Evolutionary conservation across 768 basidiomycete species (phyloP).

Genomic region (Boletus barrowsii): DNA sequence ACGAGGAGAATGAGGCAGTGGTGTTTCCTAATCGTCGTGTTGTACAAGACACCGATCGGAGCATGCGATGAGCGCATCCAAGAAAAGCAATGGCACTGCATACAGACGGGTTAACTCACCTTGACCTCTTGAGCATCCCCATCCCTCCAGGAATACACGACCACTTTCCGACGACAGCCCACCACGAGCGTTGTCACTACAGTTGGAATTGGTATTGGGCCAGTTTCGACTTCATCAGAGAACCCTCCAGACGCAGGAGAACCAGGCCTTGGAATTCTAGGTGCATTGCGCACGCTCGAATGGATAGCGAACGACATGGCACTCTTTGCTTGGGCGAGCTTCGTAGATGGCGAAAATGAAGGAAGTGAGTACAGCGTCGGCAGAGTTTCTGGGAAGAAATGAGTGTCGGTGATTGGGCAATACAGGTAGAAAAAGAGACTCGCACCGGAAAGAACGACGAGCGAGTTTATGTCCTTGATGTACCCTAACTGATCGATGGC

Average conservation of each 20-base stretch:
- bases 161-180: constrained; percentile 81
- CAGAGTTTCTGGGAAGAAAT: constrained; percentile 52
- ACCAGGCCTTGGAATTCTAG: constrained; percentile 24
- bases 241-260: constrained; percentile 10
- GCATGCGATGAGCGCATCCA: background rate
- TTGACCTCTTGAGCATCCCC: constrained; percentile 72
- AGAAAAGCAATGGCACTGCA: background rate
- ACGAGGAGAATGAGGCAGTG: constrained; percentile 88
- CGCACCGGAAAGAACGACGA: constrained; percentile 81
- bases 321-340: constrained; percentile 71
- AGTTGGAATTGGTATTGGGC: constrained; percentile 53
- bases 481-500: constrained; percentile 88
- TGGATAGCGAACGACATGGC: constrained; percentile 82
- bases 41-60: background rate
- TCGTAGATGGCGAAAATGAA: constrained; percentile 63
- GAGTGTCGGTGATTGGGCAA: background rate
- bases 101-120: constrained; percentile 37
- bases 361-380: constrained; percentile 78
- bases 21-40: constrained; percentile 55
- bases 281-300: constrained; percentile 51
- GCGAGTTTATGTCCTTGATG: constrained; percentile 79
- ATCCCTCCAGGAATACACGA: constrained; percentile 85
- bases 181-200: constrained; percentile 76
- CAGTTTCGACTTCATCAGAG: background rate
- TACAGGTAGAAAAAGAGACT: constrained; percentile 13